These are phyloP conservation scores for Podospora comata DNA, from an alignment of 495 filamentous ascomycete species.

Conservation along the genomic window DNA sequence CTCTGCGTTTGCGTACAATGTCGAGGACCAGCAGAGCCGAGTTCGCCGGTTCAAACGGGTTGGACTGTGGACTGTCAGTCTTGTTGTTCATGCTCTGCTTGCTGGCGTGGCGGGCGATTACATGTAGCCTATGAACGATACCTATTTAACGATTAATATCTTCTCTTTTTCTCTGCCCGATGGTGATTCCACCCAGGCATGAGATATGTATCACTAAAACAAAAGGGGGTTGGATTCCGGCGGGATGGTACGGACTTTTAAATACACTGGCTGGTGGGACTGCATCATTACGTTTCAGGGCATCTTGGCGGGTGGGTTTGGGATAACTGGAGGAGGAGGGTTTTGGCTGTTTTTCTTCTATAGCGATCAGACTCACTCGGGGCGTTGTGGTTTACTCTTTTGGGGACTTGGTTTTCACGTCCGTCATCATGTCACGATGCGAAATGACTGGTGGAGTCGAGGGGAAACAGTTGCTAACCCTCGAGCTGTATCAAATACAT, in stretches of 20 bases:
- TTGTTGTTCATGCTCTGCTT: constrained; percentile 90
- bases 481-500: not conserved
- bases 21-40: constrained; percentile 79
- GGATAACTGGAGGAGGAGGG: not conserved
- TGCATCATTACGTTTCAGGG: not conserved
- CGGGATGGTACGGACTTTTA: not conserved
- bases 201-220: not conserved
- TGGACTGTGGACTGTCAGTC: constrained; percentile 88
- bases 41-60: constrained; percentile 91
- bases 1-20: constrained; percentile 82
- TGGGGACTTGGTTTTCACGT: not conserved
- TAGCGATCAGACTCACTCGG: not conserved
- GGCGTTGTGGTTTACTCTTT: not conserved
- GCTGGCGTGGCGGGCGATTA: constrained; percentile 91
- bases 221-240: not conserved
- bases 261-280: not conserved
- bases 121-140: constrained; percentile 30
- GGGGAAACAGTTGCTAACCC: not conserved
- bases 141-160: not conserved
- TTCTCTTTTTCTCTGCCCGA: constrained; percentile 4
- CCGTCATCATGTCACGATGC: not conserved
- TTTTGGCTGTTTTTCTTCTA: not conserved
- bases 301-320: not conserved
- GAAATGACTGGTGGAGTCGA: not conserved
- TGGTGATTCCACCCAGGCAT: not conserved